Evolutionary conservation across 2,329 filamentous ascomycete species (phyloP).

Genomic region (Mollisia scopiformis): DNA sequence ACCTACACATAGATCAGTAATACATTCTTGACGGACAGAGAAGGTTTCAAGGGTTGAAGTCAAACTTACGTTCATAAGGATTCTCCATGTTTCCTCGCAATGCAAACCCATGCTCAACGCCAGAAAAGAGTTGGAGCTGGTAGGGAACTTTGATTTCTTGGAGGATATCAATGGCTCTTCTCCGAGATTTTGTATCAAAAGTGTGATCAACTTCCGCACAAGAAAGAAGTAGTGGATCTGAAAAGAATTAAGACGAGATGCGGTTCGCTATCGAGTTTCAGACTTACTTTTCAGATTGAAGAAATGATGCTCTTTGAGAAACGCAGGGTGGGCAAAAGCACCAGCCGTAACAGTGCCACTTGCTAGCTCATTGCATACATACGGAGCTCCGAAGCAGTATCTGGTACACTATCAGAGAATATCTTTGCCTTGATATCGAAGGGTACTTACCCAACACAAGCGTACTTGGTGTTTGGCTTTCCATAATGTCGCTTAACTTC

Average conservation of each 20-base stretch:
- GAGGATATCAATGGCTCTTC: constrained; percentile 47
- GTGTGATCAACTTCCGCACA: constrained; percentile 50
- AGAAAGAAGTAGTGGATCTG: constrained; percentile 48
- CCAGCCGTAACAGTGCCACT: constrained; percentile 43
- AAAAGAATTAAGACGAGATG: background rate
- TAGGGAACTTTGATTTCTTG: constrained; percentile 49
- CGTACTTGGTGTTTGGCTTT: background rate
- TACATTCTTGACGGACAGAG: background rate
- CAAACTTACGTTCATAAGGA: constrained; percentile 42
- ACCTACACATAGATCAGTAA: background rate
- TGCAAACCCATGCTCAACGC: constrained; percentile 66
- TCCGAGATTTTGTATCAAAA: constrained; percentile 43
- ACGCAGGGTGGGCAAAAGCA: constrained; percentile 54
- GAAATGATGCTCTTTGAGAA: constrained; percentile 51
- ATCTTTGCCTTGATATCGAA: background rate
- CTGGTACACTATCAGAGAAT: background rate
- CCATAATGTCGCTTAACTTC: constrained; percentile 8
- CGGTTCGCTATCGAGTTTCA: too few species aligned
- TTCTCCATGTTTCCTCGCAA: constrained; percentile 55
- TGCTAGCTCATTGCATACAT: constrained; percentile 46
- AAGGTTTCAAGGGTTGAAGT: background rate
- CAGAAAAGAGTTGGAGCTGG: constrained; percentile 65
- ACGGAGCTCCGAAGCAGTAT: constrained; percentile 41
- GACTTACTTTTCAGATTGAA: constrained; percentile 39
- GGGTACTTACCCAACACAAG: constrained; percentile 5